Base-by-base conservation (phyloP, 2,329 filamentous ascomycete genomes). In the Ascochyta pisi region DNA sequence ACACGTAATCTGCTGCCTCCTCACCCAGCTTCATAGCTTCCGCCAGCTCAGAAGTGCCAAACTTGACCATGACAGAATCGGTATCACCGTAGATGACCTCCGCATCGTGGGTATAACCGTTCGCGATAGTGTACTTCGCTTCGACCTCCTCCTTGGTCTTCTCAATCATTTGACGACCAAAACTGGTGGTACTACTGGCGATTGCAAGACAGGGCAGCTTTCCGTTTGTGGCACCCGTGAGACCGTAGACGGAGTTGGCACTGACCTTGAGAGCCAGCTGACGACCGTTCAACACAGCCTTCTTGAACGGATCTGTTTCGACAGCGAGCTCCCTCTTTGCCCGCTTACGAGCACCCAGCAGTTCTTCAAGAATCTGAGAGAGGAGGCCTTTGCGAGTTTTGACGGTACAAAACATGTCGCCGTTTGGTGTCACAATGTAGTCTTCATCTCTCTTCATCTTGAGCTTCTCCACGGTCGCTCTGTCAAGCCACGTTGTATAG, bases 1-100 rank as follows among this genome's bases (percentile, higher is more conserved):
- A 97, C 37, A 99, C 95, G 66, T 82, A 96, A 19, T 88, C 83
- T 0, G 95, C 90, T 10, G 95, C 95, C 75, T 99, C 93, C 71
- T 96, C 85, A n/a, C 95, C 95, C 23, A 99, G 82, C 70, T 90
- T 92, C 95, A 99, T 99, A 22, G 92, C 89, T 62, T 95, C 91
- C 6, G 86, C 84, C 16, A 99, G 82, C 62, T 97, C 92, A 38
- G 87, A 88, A 9, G 92, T 93, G 39, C 95, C 95, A 65, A 99
- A 99, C 72, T 97, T 98, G 59, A 99, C 94, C 95, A 99, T 99
- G 79, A 99, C 95, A 8, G 95, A 99, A 83, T 99, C 95, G 2
- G 95, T 99, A 77, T 99, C 95, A 80, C 95, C 95, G 67, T 99
- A 99, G 61, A 99, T 96, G 78, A 99, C 95, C 73, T 97, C 88